phyloP scores from a whole-genome alignment of 2,329 filamentous ascomycete genomes.

The Pseudocercospora fijiensis region DNA sequence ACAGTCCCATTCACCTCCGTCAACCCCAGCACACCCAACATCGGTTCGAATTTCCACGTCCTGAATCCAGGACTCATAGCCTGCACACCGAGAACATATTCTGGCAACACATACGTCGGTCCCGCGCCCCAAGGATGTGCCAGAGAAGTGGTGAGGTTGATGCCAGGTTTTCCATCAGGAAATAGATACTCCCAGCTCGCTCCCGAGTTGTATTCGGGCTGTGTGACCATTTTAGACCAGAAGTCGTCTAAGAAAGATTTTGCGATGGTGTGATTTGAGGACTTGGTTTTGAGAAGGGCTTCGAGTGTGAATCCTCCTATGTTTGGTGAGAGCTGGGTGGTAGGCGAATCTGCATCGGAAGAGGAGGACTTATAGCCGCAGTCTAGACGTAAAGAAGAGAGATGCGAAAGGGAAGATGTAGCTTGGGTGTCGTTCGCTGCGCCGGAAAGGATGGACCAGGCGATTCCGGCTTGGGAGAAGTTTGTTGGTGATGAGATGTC shows the following conservation, averaged over 20 bases:
- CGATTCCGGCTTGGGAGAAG: constrained; percentile 38
- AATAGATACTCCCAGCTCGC: constrained; percentile 50
- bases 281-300: constrained; percentile 37
- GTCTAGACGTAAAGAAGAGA: constrained; percentile 37
- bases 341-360: constrained; percentile 28
- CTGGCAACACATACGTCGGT: constrained; percentile 47
- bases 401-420: constrained; percentile 33
- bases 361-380: constrained; percentile 42
- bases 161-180: constrained; percentile 41
- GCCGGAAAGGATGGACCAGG: constrained; percentile 40
- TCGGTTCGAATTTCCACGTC: constrained; percentile 35
- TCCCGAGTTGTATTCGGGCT: constrained; percentile 41
- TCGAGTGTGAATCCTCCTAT: constrained; percentile 48
- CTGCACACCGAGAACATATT: constrained; percentile 37
- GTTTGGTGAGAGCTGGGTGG: constrained; percentile 45
- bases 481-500: constrained; percentile 32
- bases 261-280: constrained; percentile 26
- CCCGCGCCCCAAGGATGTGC: constrained; percentile 49
- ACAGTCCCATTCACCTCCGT: constrained; percentile 31
- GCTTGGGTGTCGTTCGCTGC: constrained; percentile 38
- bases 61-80: constrained; percentile 31
- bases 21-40: constrained; percentile 33
- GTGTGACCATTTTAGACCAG: constrained; percentile 46
- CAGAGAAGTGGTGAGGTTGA: constrained; percentile 46
- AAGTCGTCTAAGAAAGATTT: constrained; percentile 41